A percentile compares a stretch with the other conserved stretches of the same genome.
Conservation (phyloP, 192 early-diverging fungal species). For the Coemansia sp. region DNA sequence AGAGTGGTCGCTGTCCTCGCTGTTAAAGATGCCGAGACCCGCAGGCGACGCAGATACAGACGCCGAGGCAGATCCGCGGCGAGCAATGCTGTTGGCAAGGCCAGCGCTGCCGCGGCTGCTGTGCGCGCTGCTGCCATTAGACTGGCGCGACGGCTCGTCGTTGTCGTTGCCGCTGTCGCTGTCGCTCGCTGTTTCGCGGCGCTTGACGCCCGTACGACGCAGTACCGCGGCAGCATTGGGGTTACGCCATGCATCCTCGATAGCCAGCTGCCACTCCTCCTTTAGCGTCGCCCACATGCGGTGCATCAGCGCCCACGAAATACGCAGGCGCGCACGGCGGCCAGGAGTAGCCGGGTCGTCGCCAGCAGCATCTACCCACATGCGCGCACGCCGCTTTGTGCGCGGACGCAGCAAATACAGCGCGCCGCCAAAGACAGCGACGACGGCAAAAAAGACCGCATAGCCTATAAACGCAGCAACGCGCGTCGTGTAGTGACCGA, state of each 20-base stretch:
- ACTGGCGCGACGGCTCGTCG: conserved; percentile 17
- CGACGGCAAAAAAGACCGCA: conserved; percentile 31
- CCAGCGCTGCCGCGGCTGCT: conserved; percentile 20
- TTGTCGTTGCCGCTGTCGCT: conserved; percentile 2
- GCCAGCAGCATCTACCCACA: conserved; percentile 49
- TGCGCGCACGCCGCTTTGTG: conserved; percentile 48
- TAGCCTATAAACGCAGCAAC: conserved; percentile 47
- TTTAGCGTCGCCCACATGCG: conserved; percentile 52
- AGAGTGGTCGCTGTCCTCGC: conserved; percentile 40
- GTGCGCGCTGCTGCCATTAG: conserved; percentile 18
- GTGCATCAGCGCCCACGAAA: conserved; percentile 54
- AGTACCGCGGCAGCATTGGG: conserved; percentile 50
- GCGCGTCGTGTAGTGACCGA: conserved; percentile 48
- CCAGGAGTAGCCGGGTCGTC: conserved; percentile 25
- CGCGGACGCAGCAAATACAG: conserved; percentile 44
- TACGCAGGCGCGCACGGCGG: conserved; percentile 43
- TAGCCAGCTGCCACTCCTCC: conserved; percentile 41
- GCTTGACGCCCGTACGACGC: conserved; percentile 40
- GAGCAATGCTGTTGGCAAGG: not conserved
- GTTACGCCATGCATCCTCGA: conserved; percentile 53
- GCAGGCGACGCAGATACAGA: conserved; percentile 11
- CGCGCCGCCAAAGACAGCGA: conserved; percentile 32
- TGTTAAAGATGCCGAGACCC: conserved; percentile 22
- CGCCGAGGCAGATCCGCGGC: conserved; percentile 35
- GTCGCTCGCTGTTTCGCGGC: conserved; percentile 10